Conservation (phyloP, 352 stramenopile species). For the Hyphochytrium catenoides region DNA sequence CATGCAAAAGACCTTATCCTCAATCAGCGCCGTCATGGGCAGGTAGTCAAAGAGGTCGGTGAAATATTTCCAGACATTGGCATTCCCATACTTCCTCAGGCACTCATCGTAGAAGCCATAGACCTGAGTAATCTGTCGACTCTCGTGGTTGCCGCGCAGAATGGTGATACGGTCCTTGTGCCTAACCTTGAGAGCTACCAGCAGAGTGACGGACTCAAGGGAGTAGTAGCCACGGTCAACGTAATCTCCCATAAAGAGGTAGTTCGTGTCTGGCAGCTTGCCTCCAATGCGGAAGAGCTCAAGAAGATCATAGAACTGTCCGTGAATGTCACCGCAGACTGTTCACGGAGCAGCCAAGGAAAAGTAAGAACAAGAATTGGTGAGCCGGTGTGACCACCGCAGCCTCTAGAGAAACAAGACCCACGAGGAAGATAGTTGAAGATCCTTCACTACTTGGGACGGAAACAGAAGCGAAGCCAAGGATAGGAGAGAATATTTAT, state of each 20-base stretch:
- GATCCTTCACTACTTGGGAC: too few species aligned
- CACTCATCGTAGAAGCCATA: constrained; percentile 48
- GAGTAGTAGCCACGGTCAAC: constrained; percentile 61
- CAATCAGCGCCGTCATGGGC: constrained; percentile 59
- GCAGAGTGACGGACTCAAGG: constrained; percentile 46
- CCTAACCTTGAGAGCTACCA: constrained; percentile 47
- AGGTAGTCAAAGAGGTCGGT: constrained; percentile 65
- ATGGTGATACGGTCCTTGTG: constrained; percentile 61
- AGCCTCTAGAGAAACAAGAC: too few species aligned
- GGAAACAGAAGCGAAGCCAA: too few species aligned
- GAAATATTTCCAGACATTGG: constrained; percentile 71
- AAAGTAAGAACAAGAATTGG: too few species aligned
- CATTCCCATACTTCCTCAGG: constrained; percentile 42
- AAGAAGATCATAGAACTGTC: constrained; percentile 64
- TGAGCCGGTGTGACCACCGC: too few species aligned
- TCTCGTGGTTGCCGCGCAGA: constrained; percentile 34
- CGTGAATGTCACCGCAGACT: constrained; percentile 63
- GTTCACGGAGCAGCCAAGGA: too few species aligned
- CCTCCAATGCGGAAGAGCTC: constrained; percentile 69
- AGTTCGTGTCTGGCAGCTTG: constrained; percentile 59
- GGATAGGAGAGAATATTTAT: too few species aligned
- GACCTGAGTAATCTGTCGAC: constrained; percentile 24
- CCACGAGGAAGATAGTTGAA: too few species aligned
- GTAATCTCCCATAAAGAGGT: constrained; percentile 72
- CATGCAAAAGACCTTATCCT: constrained; percentile 69